These are phyloP conservation scores for Hapsidospora chrysogenum DNA, from an alignment of 495 filamentous ascomycete species.

Conservation along the genomic window DNA sequence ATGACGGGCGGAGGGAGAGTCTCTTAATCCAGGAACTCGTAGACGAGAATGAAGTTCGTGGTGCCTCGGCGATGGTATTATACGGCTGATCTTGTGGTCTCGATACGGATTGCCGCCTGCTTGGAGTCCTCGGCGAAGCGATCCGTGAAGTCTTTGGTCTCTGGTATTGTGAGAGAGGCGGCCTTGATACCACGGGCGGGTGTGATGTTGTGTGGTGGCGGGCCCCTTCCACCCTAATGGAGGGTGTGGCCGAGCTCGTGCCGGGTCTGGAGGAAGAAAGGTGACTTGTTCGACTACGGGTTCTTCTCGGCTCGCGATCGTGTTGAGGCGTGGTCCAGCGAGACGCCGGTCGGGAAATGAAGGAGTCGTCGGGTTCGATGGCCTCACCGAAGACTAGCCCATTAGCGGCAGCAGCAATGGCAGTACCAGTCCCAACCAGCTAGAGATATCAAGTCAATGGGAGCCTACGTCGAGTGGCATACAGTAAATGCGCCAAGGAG, in stretches of 20 bases:
- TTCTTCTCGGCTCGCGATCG: no score
- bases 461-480: constrained; percentile 5
- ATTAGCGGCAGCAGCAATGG: constrained; percentile 40
- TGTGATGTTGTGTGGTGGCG: constrained; percentile 13
- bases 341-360: constrained; percentile 11
- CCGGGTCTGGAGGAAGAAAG: constrained; percentile 22
- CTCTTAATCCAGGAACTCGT: constrained; percentile 62
- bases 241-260: constrained; percentile 13
- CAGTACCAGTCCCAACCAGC: constrained; percentile 41
- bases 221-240: constrained; percentile 17
- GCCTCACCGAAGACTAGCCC: constrained; percentile 37
- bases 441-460: constrained; percentile 8
- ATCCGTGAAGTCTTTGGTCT: constrained; percentile 13
- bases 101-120: background rate
- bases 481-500: background rate
- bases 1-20: constrained; percentile 54
- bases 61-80: constrained; percentile 17
- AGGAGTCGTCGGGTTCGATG: constrained; percentile 14
- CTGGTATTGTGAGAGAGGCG: constrained; percentile 6
- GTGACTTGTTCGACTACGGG: no score
- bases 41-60: constrained; percentile 33
- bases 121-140: constrained; percentile 10
- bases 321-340: no score
- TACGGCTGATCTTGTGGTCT: constrained; percentile 3
- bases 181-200: constrained; percentile 11